These are phyloP conservation scores for Vinca minor DNA, from an alignment of 257 asterid genomes.

Conservation along the genomic window DNA sequence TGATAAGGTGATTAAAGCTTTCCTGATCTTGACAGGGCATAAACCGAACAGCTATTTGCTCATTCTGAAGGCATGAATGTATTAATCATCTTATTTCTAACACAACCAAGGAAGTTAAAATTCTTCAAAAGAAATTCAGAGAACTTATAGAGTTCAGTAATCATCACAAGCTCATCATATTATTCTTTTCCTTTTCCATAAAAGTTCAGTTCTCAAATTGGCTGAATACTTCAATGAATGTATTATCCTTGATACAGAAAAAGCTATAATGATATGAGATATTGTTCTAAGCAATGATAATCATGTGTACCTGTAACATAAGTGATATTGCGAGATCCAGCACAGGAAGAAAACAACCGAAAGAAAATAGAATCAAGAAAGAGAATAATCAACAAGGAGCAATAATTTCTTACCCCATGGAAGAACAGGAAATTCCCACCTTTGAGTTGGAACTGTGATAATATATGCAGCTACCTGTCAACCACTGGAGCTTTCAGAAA, in stretches of 20 bases:
- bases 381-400: not conserved
- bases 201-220: too few species aligned
- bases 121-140: too few species aligned
- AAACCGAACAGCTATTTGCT: not conserved
- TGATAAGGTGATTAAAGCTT: not conserved
- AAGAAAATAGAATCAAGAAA: not conserved
- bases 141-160: too few species aligned
- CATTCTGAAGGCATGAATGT: not conserved
- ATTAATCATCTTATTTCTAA: too few species aligned
- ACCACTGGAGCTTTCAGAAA: conserved; percentile 12
- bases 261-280: not conserved
- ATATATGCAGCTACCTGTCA: conserved; percentile 61
- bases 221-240: too few species aligned
- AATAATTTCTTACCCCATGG: conserved; percentile 59
- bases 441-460: conserved; percentile 57
- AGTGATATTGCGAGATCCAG: not conserved
- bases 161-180: too few species aligned
- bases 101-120: too few species aligned
- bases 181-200: too few species aligned
- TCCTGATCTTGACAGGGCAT: not conserved
- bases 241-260: too few species aligned
- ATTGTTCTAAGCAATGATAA: not conserved
- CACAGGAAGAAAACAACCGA: not conserved
- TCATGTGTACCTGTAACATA: not conserved
- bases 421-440: conserved; percentile 79